These are phyloP conservation scores for Kuraishia capsulata DNA, from an alignment of 805 yeast genomes.

Conservation along the genomic window DNA sequence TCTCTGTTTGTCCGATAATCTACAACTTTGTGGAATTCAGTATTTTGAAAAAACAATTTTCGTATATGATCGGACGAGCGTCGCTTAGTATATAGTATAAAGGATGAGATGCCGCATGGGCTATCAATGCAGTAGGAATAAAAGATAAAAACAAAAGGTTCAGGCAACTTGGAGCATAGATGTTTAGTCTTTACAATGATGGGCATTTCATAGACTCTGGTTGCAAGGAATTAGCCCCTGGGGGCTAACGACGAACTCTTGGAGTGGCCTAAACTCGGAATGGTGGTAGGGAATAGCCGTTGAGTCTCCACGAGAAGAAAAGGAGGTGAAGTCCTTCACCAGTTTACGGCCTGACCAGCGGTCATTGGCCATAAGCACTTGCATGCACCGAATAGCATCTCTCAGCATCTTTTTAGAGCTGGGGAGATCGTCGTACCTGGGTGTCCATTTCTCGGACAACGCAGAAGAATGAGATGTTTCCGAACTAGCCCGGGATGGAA, in stretches of 20 bases:
- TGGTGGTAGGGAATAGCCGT: conserved; percentile 5
- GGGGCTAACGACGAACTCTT: conserved; percentile 24
- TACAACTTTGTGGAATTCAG: too few species aligned
- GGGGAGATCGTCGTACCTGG: conserved; percentile 8
- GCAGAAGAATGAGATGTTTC: background rate
- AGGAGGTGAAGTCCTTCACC: conserved; percentile 12
- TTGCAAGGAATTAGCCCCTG: conserved; percentile 22
- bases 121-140: too few species aligned
- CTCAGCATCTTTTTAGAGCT: conserved; percentile 17
- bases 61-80: too few species aligned
- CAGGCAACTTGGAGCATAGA: too few species aligned
- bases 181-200: too few species aligned
- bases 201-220: too few species aligned
- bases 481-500: background rate
- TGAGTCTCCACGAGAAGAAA: conserved; percentile 2
- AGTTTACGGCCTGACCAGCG: conserved; percentile 23
- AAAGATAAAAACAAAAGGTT: too few species aligned
- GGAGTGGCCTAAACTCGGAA: conserved; percentile 13
- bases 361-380: conserved; percentile 20
- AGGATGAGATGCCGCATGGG: too few species aligned
- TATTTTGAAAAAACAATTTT: too few species aligned
- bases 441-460: conserved; percentile 8
- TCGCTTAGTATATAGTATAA: too few species aligned
- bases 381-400: conserved; percentile 25
- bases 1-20: too few species aligned